These are phyloP conservation scores for Narthecium ossifragum DNA, from an alignment of 106 monocot genomes.

Conservation along the genomic window DNA sequence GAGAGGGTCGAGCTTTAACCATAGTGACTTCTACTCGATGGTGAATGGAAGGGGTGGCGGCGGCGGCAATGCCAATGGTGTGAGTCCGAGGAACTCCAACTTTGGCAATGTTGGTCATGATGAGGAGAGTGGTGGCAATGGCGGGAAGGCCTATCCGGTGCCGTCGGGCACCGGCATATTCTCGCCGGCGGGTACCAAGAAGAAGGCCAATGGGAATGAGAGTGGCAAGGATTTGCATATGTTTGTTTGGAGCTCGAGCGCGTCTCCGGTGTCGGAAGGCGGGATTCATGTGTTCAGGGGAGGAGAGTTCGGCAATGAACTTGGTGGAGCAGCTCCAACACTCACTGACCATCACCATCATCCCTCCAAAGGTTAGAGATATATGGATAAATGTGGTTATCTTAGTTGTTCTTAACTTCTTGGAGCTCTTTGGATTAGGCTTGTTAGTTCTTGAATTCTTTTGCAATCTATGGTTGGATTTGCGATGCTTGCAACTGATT, in stretches of 20 bases:
- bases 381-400: background rate
- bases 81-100: conserved; percentile 6
- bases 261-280: conserved; percentile 35
- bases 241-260: conserved; percentile 45
- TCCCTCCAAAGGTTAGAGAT: background rate
- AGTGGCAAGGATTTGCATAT: conserved; percentile 33
- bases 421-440: background rate
- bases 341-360: conserved; percentile 1
- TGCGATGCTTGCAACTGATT: background rate
- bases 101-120: conserved; percentile 12
- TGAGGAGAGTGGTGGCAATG: conserved; percentile 18
- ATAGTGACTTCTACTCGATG: conserved; percentile 31
- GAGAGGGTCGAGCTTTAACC: conserved; percentile 40
- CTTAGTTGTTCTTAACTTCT: background rate
- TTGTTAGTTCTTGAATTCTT: no score
- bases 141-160: no score
- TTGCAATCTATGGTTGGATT: background rate
- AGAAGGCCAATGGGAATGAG: conserved; percentile 6
- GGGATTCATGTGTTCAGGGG: conserved; percentile 23
- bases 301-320: conserved; percentile 9
- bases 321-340: conserved; percentile 6
- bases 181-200: conserved; percentile 11
- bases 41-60: conserved; percentile 2
- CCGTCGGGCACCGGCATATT: background rate
- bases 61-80: no score